Conservation (phyloP, 2,329 filamentous ascomycete genomes). For the Fusarium newnesense region DNA sequence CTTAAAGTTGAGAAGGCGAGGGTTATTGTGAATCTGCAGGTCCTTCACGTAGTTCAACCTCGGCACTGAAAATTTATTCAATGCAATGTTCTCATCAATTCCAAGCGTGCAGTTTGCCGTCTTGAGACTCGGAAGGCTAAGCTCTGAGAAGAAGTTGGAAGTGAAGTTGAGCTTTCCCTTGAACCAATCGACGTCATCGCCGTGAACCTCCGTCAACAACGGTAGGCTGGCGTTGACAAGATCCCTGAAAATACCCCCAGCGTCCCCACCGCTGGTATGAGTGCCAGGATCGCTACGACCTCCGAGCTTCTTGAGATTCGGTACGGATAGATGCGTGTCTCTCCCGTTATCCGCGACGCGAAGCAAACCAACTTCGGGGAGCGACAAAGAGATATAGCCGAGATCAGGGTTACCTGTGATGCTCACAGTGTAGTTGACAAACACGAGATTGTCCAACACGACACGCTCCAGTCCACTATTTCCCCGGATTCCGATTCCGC, state of each 20-base stretch:
- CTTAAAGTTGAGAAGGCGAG: neutral
- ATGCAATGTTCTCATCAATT: neutral
- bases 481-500: fast-evolving
- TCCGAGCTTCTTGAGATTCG: neutral
- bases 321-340: fast-evolving
- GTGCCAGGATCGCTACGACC: neutral
- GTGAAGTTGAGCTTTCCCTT: neutral
- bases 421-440: neutral
- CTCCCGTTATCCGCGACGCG: neutral
- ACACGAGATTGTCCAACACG: neutral
- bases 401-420: neutral
- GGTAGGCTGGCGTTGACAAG: neutral
- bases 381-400: neutral
- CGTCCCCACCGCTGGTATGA: fast-evolving
- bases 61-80: neutral
- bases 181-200: neutral
- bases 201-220: fast-evolving
- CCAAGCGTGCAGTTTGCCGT: neutral
- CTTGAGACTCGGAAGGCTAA: fast-evolving
- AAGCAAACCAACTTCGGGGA: neutral
- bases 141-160: neutral
- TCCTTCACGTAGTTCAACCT: neutral
- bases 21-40: neutral
- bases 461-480: neutral
- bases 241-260: neutral